Percentiles rank a stretch among this genome's conserved stretches.
Conservation (phyloP, 176 grass and related monocot species). For the Lolium rigidum region DNA sequence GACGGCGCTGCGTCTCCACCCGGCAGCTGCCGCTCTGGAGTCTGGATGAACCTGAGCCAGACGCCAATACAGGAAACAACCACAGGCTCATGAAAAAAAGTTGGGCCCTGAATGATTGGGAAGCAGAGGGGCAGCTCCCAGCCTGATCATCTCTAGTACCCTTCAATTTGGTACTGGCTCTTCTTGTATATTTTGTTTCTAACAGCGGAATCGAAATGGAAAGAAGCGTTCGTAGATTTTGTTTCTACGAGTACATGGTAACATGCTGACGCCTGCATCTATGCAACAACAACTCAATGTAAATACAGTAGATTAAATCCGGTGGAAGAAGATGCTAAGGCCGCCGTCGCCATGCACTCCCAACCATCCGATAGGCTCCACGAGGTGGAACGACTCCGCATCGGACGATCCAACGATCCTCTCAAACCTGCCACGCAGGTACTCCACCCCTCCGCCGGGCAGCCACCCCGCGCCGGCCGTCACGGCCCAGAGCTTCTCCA, state of each 20-base stretch:
- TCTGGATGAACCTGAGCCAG: too few relatives aligned
- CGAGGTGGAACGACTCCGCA: conserved; percentile 61
- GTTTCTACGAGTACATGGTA: background rate
- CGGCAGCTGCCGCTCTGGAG: too few relatives aligned
- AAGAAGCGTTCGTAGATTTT: background rate
- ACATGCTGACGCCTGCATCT: background rate
- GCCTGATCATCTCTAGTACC: background rate
- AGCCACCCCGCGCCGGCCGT: conserved; percentile 55
- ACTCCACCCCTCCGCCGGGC: conserved; percentile 45
- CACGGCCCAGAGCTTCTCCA: conserved; percentile 47
- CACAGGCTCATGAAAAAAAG: too few relatives aligned
- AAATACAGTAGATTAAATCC: conserved; percentile 9
- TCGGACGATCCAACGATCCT: conserved; percentile 57
- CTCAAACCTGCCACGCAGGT: conserved; percentile 59
- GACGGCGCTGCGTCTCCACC: too few relatives aligned
- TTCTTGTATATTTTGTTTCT: background rate
- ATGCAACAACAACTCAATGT: background rate
- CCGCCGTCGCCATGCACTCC: conserved; percentile 28
- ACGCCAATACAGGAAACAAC: too few relatives aligned
- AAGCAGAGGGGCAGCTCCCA: too few relatives aligned
- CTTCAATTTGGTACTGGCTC: background rate
- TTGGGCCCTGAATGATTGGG: too few relatives aligned
- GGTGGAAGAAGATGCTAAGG: conserved; percentile 67
- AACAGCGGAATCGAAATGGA: background rate
- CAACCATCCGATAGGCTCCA: conserved; percentile 46